phyloP scores from a whole-genome alignment of 31 red algal species.

The Odonthalia washingtoniensis region DNA sequence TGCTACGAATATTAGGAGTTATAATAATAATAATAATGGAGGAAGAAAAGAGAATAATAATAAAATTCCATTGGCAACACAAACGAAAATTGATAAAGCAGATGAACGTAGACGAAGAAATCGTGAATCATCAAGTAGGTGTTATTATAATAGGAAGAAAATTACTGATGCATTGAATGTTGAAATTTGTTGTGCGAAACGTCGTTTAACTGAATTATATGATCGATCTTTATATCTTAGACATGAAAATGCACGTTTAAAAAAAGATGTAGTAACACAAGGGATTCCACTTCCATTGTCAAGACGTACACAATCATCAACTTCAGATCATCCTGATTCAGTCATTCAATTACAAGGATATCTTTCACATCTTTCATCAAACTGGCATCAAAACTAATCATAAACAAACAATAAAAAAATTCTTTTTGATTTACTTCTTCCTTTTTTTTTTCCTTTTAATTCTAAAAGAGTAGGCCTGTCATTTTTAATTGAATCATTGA shows the following conservation, averaged over 20 bases:
- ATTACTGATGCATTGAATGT: constrained; percentile 53
- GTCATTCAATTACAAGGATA: neutral
- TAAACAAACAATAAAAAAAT: no score
- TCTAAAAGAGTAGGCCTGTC: no score
- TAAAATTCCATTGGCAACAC: no score
- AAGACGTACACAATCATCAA: neutral
- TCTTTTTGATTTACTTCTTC: no score
- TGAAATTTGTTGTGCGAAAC: constrained; percentile 53
- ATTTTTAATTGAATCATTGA: no score
- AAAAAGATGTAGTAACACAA: constrained; percentile 65
- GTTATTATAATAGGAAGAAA: constrained; percentile 76
- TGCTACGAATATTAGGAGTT: no score
- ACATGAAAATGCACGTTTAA: constrained; percentile 73
- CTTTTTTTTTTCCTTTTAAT: no score
- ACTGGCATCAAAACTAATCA: no score
- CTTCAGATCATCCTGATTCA: neutral
- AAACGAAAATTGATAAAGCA: constrained; percentile 58
- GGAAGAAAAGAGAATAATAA: no score
- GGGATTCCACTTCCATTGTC: constrained; percentile 56
- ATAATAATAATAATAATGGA: no score
- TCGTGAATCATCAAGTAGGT: constrained; percentile 66
- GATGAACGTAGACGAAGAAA: constrained; percentile 70
- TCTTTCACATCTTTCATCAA: no score
- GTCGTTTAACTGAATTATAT: constrained; percentile 55
- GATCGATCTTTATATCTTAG: constrained; percentile 65